These are phyloP conservation scores for Eimeria zaria DNA, from an alignment of 169 alveolate genomes.

Conservation along the genomic window DNA sequence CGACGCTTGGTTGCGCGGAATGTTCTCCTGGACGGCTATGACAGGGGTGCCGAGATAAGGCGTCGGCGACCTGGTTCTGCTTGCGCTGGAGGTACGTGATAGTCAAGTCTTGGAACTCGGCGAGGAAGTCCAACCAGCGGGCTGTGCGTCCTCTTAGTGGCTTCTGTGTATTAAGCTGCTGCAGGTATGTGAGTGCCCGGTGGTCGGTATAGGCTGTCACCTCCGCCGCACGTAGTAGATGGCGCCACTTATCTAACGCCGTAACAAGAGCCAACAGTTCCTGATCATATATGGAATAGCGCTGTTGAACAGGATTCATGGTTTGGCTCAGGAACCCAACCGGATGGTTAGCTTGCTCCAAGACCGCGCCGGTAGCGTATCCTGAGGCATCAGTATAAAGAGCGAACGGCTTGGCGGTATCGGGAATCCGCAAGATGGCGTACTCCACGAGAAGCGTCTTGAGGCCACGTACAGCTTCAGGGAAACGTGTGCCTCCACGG, in stretches of 20 bases:
- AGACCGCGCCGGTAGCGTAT: not conserved
- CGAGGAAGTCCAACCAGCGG: slow-evolving; percentile 2
- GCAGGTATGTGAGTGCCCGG: not conserved
- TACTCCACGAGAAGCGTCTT: not conserved
- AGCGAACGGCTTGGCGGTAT: slow-evolving; percentile 19
- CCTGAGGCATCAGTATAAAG: not conserved
- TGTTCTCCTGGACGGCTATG: too few relatives aligned
- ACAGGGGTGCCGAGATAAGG: not conserved
- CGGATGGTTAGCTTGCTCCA: not conserved
- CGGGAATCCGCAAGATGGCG: slow-evolving; percentile 2
- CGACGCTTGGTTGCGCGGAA: too few relatives aligned
- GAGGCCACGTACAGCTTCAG: not conserved
- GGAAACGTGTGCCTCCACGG: not conserved
- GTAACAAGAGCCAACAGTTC: not conserved
- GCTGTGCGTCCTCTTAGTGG: not conserved
- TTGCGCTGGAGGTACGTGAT: not conserved
- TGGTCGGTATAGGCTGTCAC: not conserved
- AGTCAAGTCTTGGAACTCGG: not conserved
- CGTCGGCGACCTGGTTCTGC: not conserved
- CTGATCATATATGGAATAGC: slow-evolving; percentile 7
- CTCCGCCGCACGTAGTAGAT: not conserved
- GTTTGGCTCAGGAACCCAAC: slow-evolving; percentile 15
- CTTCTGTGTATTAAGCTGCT: not conserved
- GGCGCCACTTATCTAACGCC: not conserved
- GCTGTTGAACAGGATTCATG: not conserved